phyloP scores from a whole-genome alignment of 169 alveolate genomes.

The Plasmodium sp. region DNA sequence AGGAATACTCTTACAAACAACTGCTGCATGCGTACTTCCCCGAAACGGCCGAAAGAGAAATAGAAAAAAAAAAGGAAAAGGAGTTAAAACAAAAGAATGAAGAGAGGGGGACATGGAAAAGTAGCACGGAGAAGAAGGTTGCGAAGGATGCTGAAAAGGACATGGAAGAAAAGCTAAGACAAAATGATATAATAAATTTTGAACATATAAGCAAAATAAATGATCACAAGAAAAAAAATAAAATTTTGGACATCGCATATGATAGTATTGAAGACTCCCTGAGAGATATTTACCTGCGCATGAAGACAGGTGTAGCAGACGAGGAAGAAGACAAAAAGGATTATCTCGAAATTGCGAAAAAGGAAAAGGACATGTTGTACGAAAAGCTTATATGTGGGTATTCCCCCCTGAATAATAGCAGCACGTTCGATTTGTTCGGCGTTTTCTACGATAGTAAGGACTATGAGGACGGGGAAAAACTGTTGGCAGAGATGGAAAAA shows the following conservation, averaged over 20 bases:
- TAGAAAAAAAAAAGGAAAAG: constrained; percentile 34
- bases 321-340: constrained; percentile 25
- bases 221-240: constrained; percentile 48
- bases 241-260: constrained; percentile 52
- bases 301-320: not conserved
- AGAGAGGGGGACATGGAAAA: not conserved
- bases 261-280: constrained; percentile 50
- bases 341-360: constrained; percentile 67
- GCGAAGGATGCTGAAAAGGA: not conserved
- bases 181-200: constrained; percentile 23
- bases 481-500: constrained; percentile 28
- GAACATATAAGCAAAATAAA: constrained; percentile 53
- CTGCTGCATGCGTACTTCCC: constrained; percentile 62
- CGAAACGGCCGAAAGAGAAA: constrained; percentile 68
- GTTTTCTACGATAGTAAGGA: constrained; percentile 65
- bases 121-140: not conserved
- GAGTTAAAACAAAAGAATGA: constrained; percentile 2
- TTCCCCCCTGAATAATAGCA: constrained; percentile 35
- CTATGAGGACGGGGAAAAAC: constrained; percentile 39
- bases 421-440: constrained; percentile 70
- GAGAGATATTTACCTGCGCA: constrained; percentile 16
- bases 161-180: constrained; percentile 26
- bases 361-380: constrained; percentile 47
- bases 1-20: constrained; percentile 72
- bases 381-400: constrained; percentile 13